Evolutionary conservation across 148 eudicot genomes (phyloP), one percentile per base, ranked within the genome.

Genomic region (Diospyros kaki): DNA sequence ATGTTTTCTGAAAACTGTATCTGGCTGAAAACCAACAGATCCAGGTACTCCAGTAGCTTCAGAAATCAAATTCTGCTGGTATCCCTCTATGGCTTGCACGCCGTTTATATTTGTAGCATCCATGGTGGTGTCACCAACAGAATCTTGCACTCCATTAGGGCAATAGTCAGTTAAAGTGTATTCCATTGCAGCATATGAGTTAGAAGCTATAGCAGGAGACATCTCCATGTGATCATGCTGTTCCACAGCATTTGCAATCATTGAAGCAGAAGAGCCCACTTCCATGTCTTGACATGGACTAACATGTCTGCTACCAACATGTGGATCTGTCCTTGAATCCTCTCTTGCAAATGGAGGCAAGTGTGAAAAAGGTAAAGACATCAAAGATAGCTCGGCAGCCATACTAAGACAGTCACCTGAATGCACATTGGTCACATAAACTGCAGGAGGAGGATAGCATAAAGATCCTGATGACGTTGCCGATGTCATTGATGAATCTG

Each of bases 321-420:
- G 71, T 12, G 17, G 17, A 64, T 64, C 80, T 71, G 71, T 77
- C 71, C 69, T 68, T 38, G 56, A 58, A 61, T 73, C 73, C 70
- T 48, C 73, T 66, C 72, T 78, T 66, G 72, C 38, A 39, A 58
- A 18, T 15, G 59, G 17, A 78, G 76, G 72, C 44, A 61, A 74
- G 66, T 43, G 45, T 41, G 65, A 69, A 45, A 50, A 54, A 63
- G 78, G 82, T 58, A 66, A 75, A 61, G 78, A 59, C 75, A 75
- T 70, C 72, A 71, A 56, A 64, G 82, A 79, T 58, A 75, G 48
- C 43, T 80, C 82, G 56, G 82, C 70, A 55, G 75, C 75, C 78
- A 48, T 64, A 64, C 82, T 66, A 39, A 75, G 69, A 64, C 17
- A 59, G 44, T 75, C 67, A 51, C 60, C 71, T 40, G 67, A 68